These are phyloP conservation scores for Torulaspora indica DNA, from an alignment of 805 yeast species.

Conservation along the genomic window DNA sequence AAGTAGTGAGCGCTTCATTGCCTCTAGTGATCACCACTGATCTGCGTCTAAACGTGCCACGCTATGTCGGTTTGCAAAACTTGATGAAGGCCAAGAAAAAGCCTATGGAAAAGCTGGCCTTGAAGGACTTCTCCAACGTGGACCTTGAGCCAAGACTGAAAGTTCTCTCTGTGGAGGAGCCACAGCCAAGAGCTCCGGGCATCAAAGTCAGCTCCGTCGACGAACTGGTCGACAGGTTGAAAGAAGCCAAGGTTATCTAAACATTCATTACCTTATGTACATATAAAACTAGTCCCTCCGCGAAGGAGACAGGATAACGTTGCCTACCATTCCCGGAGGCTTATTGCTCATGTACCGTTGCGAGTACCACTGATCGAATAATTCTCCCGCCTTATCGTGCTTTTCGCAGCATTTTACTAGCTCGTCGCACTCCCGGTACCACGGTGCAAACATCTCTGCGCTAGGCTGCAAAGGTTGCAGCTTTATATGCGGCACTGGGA, in stretches of 20 bases:
- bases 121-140: slow-evolving; percentile 57
- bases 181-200: slow-evolving; percentile 78
- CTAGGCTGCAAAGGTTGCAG: slow-evolving; percentile 19
- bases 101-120: slow-evolving; percentile 66
- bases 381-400: slow-evolving; percentile 12
- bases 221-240: slow-evolving; percentile 72
- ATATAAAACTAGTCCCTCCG: slow-evolving; percentile 10
- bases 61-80: slow-evolving; percentile 93
- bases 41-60: slow-evolving; percentile 87
- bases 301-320: slow-evolving; percentile 22
- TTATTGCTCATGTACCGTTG: slow-evolving; percentile 24
- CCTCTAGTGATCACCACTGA: slow-evolving; percentile 92
- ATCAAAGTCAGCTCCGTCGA: slow-evolving; percentile 75
- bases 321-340: slow-evolving; percentile 31
- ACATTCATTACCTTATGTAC: slow-evolving; percentile 6
- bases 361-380: slow-evolving; percentile 28
- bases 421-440: slow-evolving; percentile 27
- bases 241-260: slow-evolving; percentile 67
- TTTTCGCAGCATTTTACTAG: slow-evolving; percentile 14
- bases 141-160: slow-evolving; percentile 61
- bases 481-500: slow-evolving; percentile 18
- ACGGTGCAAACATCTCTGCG: slow-evolving; percentile 26
- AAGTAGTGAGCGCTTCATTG: slow-evolving; percentile 66
- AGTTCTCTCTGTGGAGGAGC: slow-evolving; percentile 73
- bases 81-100: slow-evolving; percentile 98